Evolutionary conservation across 140 eudicot species (phyloP), one percentile per base, ranked within the genome.

Genomic region (Stevia rebaudiana): DNA sequence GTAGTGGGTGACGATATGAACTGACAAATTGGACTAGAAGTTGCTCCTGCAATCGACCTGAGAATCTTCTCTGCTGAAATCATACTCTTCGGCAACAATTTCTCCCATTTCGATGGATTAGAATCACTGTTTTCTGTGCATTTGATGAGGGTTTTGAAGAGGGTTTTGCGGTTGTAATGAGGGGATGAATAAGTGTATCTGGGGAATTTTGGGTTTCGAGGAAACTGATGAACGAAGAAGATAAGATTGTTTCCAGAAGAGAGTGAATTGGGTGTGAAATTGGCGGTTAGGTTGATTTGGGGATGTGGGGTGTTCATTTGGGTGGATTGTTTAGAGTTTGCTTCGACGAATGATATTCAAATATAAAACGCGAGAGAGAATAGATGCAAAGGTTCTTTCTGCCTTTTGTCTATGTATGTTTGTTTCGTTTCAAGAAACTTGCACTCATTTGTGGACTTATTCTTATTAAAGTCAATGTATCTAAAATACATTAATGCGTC

Each of bases 21-120:
- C 95, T 92, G 96, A 48, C 92, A 87, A 73, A 92, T 92, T 33
- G 98, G 98, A 48, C 96, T 78, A 8, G 98, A 87, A 51, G 98
- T 87, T 0, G 98, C 95, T 6, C 86, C 95, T 17, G 98, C 81
- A 50, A 92, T 92, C 18, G 88, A 72, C 68, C 78, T 79, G 47
- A 92, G 79, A 13, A 92, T 83, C 19, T 79, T 85, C 43, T 92
- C 98, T 13, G 95, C 85, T 30, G 84, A 83, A 71, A 87, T 72
- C 2, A 83, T n/a, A 40, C 81, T 82, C 40, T 68, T 84, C 4
- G 90, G 96, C 25, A 83, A 12, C 80, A 84, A 68, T 65, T 70
- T 50, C 5, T 81, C 90, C 95, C 95, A 86, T 46, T 73, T 81
- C 31, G 73, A 40, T 51, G 66, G 41, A 37, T 9, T 74, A 18